phyloP scores from a whole-genome alignment of 371 early-diverging fungal species.

The Apophysomyces ossiformis region DNA sequence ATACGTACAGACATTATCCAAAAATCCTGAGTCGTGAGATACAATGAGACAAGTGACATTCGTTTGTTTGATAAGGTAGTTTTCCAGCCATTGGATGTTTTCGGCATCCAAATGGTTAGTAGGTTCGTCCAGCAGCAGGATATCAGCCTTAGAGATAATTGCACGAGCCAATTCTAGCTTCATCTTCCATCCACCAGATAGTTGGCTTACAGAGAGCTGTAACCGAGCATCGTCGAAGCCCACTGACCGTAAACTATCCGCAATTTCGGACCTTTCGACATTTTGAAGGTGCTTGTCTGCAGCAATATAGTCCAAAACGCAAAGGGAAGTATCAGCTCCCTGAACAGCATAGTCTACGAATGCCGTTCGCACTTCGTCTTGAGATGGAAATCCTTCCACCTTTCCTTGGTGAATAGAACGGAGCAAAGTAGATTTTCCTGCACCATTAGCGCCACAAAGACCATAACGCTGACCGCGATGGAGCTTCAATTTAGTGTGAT shows the following conservation, averaged over 20 bases:
- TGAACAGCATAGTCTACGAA: conserved; percentile 78
- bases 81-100: conserved; percentile 95
- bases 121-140: conserved; percentile 98
- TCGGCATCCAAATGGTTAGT: conserved; percentile 92
- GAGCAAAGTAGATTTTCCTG: conserved; percentile 92
- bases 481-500: conserved; percentile 76
- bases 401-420: conserved; percentile 76
- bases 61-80: conserved; percentile 90
- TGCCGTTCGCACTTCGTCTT: conserved; percentile 70
- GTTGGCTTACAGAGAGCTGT: conserved; percentile 58
- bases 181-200: conserved; percentile 94
- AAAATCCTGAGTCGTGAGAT: conserved; percentile 98
- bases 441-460: conserved; percentile 90
- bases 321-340: conserved; percentile 68
- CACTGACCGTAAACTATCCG: conserved; percentile 59
- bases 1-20: conserved; percentile 83
- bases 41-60: conserved; percentile 97
- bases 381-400: conserved; percentile 77
- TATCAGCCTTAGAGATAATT: conserved; percentile 83
- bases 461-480: conserved; percentile 83
- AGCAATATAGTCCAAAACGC: conserved; percentile 68
- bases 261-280: conserved; percentile 57
- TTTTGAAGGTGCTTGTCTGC: conserved; percentile 53
- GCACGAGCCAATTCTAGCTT: conserved; percentile 85
- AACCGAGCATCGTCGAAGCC: conserved; percentile 71